A percentile compares a stretch with the other conserved stretches of the same genome.
These are phyloP conservation scores for Saccharomyces mikatae DNA, from an alignment of 805 yeast genomes.

Conservation along the genomic window DNA sequence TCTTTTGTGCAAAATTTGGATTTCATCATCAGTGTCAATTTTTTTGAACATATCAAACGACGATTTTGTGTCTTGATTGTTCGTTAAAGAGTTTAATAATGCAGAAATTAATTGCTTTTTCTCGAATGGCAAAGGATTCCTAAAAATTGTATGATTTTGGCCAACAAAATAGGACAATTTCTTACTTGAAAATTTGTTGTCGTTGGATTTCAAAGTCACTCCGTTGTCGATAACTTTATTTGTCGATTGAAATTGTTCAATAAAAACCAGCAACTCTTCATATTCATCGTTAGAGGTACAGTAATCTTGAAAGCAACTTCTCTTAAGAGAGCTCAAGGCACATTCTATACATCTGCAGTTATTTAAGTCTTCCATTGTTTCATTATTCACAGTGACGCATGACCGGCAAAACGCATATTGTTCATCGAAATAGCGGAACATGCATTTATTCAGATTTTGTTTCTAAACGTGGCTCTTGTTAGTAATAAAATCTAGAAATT, in stretches of 20 bases:
- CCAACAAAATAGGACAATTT: constrained; percentile 4
- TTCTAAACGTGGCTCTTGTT: neutral
- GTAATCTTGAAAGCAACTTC: constrained; percentile 9
- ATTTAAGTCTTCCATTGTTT: constrained; percentile 7
- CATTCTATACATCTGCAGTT: constrained; percentile 21
- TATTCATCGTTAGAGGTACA: constrained; percentile 3
- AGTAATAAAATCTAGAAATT: neutral
- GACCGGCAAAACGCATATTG: constrained; percentile 10
- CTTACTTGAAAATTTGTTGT: constrained; percentile 1
- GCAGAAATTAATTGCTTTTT: constrained; percentile 2
- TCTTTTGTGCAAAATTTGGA: constrained; percentile 2
- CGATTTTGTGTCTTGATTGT: neutral
- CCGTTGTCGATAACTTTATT: neutral
- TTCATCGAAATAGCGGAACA: constrained; percentile 5
- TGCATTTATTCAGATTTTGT: constrained; percentile 6
- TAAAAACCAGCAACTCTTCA: neutral
- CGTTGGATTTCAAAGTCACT: neutral
- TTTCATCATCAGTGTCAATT: neutral
- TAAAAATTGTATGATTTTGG: constrained; percentile 2
- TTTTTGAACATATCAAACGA: neutral
- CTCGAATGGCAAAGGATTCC: constrained; percentile 9
- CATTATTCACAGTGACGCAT: constrained; percentile 11
- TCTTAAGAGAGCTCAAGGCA: constrained; percentile 6
- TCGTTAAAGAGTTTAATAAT: neutral
- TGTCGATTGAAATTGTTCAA: neutral